These are phyloP conservation scores for Neopestalotiopsis sp. DNA, from an alignment of 2,329 filamentous ascomycete species.

Conservation along the genomic window DNA sequence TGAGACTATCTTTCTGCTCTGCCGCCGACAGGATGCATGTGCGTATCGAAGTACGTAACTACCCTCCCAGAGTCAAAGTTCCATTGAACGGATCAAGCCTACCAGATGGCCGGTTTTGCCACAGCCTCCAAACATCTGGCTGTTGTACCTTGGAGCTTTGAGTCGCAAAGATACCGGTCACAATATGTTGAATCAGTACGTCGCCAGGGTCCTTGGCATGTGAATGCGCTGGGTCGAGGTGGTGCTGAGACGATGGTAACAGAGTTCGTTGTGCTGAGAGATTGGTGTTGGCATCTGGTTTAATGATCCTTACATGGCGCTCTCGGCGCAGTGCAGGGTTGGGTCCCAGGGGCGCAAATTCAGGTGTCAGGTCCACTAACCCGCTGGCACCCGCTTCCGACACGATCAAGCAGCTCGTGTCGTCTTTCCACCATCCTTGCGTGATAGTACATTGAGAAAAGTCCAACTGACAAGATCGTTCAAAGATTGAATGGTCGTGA, in stretches of 20 bases:
- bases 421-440: slow-evolving; percentile 8
- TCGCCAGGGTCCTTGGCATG: not conserved
- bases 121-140: not conserved
- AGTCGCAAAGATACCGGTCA: not conserved
- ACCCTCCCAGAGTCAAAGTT: slow-evolving; percentile 37
- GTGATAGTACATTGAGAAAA: not conserved
- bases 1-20: no score
- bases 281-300: slow-evolving; percentile 16
- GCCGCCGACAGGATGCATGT: no score
- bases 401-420: not conserved
- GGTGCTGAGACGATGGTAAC: not conserved
- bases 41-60: no score
- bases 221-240: not conserved
- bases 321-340: not conserved
- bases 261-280: slow-evolving; percentile 12
- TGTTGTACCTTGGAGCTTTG: not conserved
- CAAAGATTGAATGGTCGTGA: slow-evolving; percentile 4
- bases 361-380: not conserved
- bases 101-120: slow-evolving; percentile 3
- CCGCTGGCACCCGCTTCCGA: slow-evolving; percentile 15
- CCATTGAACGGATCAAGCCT: slow-evolving; percentile 33
- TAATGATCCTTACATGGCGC: slow-evolving; percentile 9
- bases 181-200: not conserved
- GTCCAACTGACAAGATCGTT: not conserved
- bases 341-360: not conserved